These are phyloP conservation scores for Lichtheimia corymbifera DNA, from an alignment of 371 early-diverging fungal species.

Conservation along the genomic window DNA sequence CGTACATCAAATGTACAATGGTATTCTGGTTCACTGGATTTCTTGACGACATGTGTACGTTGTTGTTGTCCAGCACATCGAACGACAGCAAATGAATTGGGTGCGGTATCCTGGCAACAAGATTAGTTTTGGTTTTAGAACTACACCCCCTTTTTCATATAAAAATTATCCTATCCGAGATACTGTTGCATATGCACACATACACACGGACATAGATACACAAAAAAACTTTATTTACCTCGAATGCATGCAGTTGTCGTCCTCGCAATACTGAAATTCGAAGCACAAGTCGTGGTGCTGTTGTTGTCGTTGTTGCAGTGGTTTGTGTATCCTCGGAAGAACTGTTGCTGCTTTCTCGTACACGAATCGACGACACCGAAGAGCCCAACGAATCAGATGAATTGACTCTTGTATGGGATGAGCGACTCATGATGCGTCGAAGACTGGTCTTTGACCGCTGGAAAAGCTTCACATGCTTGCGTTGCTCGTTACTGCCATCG, in stretches of 20 bases:
- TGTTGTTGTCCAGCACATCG: conserved; percentile 44
- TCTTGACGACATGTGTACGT: conserved; percentile 41
- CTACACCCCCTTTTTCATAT: not conserved
- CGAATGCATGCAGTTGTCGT: conserved; percentile 25
- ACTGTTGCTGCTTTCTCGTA: conserved; percentile 5
- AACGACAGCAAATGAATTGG: conserved; percentile 40
- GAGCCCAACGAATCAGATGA: not conserved
- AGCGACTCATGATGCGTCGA: conserved; percentile 2
- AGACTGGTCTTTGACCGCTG: conserved; percentile 4
- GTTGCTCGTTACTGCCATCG: not conserved
- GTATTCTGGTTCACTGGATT: conserved; percentile 42
- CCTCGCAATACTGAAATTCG: conserved; percentile 33
- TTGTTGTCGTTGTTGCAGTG: not conserved
- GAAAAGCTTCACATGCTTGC: conserved; percentile 11
- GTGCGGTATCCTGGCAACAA: conserved; percentile 18
- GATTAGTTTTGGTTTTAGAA: not conserved
- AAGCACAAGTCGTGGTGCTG: conserved; percentile 20
- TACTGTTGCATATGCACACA: conserved; percentile 1
- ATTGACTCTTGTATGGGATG: not conserved
- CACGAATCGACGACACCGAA: not conserved
- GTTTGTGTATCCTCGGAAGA: not conserved
- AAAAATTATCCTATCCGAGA: not conserved
- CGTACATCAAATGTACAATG: conserved; percentile 42
- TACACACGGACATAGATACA: not conserved
- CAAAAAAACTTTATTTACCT: not conserved